These are phyloP conservation scores for Chrysoporthe cubensis DNA, from an alignment of 2,329 filamentous ascomycete genomes.

Conservation along the genomic window DNA sequence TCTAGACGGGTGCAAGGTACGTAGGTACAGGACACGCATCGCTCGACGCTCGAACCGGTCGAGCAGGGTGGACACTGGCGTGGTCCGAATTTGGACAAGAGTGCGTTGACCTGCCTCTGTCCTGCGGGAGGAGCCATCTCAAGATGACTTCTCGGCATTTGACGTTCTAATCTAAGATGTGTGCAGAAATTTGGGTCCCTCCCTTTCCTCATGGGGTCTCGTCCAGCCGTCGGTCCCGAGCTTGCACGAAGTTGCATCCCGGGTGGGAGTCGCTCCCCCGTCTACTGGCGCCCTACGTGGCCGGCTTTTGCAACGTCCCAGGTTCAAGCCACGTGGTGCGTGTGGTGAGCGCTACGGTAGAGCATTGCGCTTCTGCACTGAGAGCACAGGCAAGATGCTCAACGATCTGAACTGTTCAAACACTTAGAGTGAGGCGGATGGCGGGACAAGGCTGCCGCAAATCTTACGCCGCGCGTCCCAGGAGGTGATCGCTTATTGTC, in stretches of 20 bases:
- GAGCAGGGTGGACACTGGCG: neutral
- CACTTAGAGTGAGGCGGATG: neutral
- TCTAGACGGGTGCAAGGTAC: neutral
- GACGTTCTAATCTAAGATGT: conserved; percentile 1
- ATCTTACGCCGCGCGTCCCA: neutral
- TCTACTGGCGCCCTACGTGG: neutral
- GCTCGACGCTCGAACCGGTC: neutral
- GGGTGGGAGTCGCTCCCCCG: neutral
- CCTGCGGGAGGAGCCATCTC: conserved; percentile 1
- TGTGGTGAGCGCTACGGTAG: neutral
- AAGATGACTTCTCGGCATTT: conserved; percentile 2
- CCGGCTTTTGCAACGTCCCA: neutral
- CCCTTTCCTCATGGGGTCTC: neutral
- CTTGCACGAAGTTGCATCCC: neutral
- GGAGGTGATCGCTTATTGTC: too few species aligned
- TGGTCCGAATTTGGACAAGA: neutral
- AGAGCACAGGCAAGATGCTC: neutral
- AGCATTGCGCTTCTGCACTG: neutral
- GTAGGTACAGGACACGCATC: neutral
- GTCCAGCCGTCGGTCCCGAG: conserved; percentile 5
- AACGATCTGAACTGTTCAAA: neutral
- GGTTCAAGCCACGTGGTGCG: neutral
- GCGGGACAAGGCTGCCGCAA: neutral
- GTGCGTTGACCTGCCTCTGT: neutral
- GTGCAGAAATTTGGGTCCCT: neutral